Evolutionary conservation across 139 green algal species (phyloP).

Genomic region (Yamagishiella unicocca): DNA sequence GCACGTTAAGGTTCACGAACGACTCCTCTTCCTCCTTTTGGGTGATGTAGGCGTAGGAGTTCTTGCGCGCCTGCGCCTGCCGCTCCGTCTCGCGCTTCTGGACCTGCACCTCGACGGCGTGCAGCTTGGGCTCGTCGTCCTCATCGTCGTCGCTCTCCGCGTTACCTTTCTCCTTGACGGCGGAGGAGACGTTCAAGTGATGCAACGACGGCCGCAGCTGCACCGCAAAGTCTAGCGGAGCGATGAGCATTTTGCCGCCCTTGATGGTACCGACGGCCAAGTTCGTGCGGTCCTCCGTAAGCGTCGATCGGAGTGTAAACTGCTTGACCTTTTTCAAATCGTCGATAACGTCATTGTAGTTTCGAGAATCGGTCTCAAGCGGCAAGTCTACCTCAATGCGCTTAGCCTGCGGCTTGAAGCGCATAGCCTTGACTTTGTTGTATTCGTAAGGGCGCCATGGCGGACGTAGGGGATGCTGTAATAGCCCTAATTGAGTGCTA

Average conservation of each 20-base stretch:
- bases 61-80: constrained; percentile 68
- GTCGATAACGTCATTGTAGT: constrained; percentile 74
- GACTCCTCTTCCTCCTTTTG: constrained; percentile 67
- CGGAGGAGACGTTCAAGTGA: constrained; percentile 71
- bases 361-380: constrained; percentile 70
- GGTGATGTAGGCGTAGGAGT: constrained; percentile 59
- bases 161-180: not conserved
- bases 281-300: constrained; percentile 56
- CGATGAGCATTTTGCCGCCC: constrained; percentile 79
- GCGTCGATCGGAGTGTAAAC: constrained; percentile 69
- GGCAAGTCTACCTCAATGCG: constrained; percentile 74
- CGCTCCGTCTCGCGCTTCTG: constrained; percentile 88
- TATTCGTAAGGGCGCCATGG: constrained; percentile 83
- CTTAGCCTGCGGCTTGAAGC: constrained; percentile 76
- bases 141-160: constrained; percentile 61
- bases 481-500: constrained; percentile 76
- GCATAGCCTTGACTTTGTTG: constrained; percentile 60
- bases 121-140: constrained; percentile 52
- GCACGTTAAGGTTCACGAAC: constrained; percentile 50
- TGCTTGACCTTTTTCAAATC: constrained; percentile 55
- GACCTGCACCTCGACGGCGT: constrained; percentile 71
- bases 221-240: constrained; percentile 83
- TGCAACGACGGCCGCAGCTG: constrained; percentile 84
- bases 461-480: constrained; percentile 87
- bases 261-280: constrained; percentile 74